These are phyloP conservation scores for Fusarium udum DNA, from an alignment of 2,329 filamentous ascomycete genomes.

Conservation along the genomic window DNA sequence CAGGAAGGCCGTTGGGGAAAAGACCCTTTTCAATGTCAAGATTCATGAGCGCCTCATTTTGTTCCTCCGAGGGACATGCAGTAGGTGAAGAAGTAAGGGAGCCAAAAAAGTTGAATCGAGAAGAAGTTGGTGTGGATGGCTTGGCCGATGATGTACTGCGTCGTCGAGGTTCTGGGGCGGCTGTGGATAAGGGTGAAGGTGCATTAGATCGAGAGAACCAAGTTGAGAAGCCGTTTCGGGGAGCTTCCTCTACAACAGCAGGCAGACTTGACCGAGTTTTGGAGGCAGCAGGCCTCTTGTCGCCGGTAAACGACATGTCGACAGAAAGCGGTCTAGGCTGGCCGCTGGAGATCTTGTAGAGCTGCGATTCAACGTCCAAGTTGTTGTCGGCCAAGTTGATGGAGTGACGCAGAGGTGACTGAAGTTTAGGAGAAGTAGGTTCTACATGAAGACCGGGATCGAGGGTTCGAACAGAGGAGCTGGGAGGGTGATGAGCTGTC, in stretches of 20 bases:
- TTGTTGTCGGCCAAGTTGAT: conserved; percentile 38
- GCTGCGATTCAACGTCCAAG: conserved; percentile 21
- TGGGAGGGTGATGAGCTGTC: conserved; percentile 30
- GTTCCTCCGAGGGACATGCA: conserved; percentile 43
- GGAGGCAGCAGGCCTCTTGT: conserved; percentile 35
- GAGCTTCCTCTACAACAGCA: conserved; percentile 27
- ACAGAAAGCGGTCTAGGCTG: conserved; percentile 42
- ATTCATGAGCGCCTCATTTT: conserved; percentile 63
- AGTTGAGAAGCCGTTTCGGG: conserved; percentile 31
- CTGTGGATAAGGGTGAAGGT: conserved; percentile 27
- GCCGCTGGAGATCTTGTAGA: conserved; percentile 19
- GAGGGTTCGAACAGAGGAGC: conserved; percentile 33
- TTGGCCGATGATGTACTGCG: conserved; percentile 46
- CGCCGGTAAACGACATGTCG: conserved; percentile 46
- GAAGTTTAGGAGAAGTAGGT: conserved; percentile 43
- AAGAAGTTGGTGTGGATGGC: conserved; percentile 45
- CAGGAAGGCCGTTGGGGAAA: conserved; percentile 57
- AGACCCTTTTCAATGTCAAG: conserved; percentile 65
- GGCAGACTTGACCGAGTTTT: conserved; percentile 18
- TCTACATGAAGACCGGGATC: conserved; percentile 42
- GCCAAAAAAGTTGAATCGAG: conserved; percentile 58
- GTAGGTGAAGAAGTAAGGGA: conserved; percentile 56
- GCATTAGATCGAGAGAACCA: conserved; percentile 40
- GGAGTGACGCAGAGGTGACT: conserved; percentile 47
- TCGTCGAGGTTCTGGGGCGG: conserved; percentile 16